Conservation (phyloP, 176 grass and related monocot genomes). For the Puya raimondii region DNA sequence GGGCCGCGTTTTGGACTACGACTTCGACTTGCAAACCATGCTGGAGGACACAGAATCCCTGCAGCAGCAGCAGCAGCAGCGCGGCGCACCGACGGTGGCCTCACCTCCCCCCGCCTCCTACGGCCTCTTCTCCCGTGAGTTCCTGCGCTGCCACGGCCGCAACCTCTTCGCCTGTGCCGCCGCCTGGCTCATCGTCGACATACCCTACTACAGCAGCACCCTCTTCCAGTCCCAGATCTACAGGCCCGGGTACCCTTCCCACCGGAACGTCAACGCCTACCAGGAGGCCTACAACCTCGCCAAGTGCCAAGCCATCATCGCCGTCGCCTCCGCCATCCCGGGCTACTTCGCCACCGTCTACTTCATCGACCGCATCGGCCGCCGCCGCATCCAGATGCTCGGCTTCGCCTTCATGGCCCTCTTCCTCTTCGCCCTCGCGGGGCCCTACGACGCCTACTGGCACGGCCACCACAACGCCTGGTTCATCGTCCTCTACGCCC, state of each 20-base stretch:
- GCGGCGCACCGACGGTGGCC: no score
- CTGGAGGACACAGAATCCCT: not conserved
- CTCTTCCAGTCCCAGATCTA: conserved; percentile 34
- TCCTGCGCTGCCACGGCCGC: conserved; percentile 2
- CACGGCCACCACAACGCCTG: conserved; percentile 2
- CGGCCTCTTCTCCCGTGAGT: no score
- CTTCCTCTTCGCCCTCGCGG: conserved; percentile 44
- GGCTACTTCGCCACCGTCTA: conserved; percentile 34
- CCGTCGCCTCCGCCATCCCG: conserved; percentile 27
- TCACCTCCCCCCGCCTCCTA: no score
- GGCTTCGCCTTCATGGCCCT: conserved; percentile 37
- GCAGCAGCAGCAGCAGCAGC: not conserved
- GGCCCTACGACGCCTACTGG: conserved; percentile 27
- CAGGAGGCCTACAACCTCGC: conserved; percentile 30
- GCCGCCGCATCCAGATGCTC: conserved; percentile 31
- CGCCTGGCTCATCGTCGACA: conserved; percentile 34
- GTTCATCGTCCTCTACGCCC: conserved; percentile 25
- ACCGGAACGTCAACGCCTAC: conserved; percentile 5
- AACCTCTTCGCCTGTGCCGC: conserved; percentile 35
- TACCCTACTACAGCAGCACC: conserved; percentile 39
- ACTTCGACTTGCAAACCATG: conserved; percentile 16
- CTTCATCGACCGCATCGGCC: conserved; percentile 35
- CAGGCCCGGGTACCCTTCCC: conserved; percentile 1
- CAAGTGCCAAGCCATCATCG: conserved; percentile 37
- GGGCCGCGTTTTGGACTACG: conserved; percentile 7